phyloP scores from a whole-genome alignment of 176 grass and related monocot genomes.

The Oryza punctata region DNA sequence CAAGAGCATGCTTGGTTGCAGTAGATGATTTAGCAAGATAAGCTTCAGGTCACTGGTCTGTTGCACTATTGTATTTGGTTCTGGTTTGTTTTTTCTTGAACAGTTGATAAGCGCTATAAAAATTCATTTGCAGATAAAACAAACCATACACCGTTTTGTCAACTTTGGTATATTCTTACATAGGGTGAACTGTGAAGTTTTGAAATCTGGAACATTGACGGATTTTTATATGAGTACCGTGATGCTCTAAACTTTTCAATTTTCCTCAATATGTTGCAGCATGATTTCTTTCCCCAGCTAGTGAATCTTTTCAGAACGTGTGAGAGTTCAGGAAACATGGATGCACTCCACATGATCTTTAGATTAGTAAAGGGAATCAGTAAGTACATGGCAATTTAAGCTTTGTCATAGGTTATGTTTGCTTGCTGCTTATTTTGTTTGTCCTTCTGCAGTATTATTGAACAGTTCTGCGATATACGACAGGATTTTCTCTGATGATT shows the following conservation, averaged over 20 bases:
- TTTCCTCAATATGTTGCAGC: constrained; percentile 43
- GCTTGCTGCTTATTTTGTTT: constrained; percentile 46
- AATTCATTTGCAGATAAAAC: background rate
- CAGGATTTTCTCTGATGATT: constrained; percentile 74
- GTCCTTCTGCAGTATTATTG: constrained; percentile 67
- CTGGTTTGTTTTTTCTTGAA: constrained; percentile 23
- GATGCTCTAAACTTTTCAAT: constrained; percentile 32
- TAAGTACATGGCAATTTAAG: constrained; percentile 56
- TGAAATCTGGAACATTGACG: background rate
- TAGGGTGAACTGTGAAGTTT: background rate
- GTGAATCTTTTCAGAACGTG: constrained; percentile 74
- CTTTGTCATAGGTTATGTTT: constrained; percentile 24
- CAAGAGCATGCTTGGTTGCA: background rate
- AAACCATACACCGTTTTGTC: constrained; percentile 14
- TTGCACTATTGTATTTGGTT: constrained; percentile 5
- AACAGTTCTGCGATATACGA: constrained; percentile 72
- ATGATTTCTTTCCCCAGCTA: constrained; percentile 82
- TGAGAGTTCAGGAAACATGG: constrained; percentile 59
- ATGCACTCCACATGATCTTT: constrained; percentile 79
- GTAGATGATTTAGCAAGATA: background rate
- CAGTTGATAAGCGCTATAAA: background rate
- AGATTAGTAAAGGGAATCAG: constrained; percentile 83
- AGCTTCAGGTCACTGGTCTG: background rate
- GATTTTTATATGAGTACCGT: background rate
- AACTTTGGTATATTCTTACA: constrained; percentile 29